Conservation (phyloP, 139 green algal species). For the Chlamydomonas sp. region DNA sequence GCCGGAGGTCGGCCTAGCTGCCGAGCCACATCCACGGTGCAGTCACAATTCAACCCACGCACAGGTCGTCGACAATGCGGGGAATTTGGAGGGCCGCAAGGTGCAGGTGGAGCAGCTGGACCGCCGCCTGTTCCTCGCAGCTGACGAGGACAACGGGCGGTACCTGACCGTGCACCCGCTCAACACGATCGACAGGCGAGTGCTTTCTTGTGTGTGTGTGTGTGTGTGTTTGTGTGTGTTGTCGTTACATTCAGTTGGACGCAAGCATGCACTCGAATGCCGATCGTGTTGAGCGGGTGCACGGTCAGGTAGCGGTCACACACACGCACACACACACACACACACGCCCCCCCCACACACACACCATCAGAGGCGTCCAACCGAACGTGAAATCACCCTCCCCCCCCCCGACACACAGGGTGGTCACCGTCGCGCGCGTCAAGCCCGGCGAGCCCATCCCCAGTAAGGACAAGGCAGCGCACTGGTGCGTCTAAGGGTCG, state of each 20-base stretch:
- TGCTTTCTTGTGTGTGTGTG: not conserved
- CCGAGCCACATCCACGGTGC: not conserved
- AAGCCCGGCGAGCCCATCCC: constrained; percentile 12
- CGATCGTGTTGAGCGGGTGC: constrained; percentile 16
- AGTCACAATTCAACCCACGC: too few species aligned
- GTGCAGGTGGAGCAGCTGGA: not conserved
- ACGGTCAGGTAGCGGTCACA: constrained; percentile 13
- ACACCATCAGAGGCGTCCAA: too few species aligned
- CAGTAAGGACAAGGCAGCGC: constrained; percentile 11
- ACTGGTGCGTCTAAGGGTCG: constrained; percentile 18
- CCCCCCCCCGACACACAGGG: too few species aligned
- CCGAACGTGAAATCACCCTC: too few species aligned
- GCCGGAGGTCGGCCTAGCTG: too few species aligned
- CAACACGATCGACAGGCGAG: constrained; percentile 12
- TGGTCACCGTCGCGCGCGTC: constrained; percentile 19
- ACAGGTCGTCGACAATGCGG: too few species aligned
- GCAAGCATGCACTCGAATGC: not conserved
- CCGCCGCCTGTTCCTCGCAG: constrained; percentile 18
- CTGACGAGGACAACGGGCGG: constrained; percentile 16
- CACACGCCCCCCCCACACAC: too few species aligned
- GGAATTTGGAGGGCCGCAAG: not conserved
- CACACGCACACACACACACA: too few species aligned
- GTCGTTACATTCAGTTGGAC: too few species aligned
- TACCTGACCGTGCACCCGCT: constrained; percentile 17
- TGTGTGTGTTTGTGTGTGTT: too few species aligned